Evolutionary conservation across 805 yeast species (phyloP).

Genomic region (Starmerella vaccinii): DNA sequence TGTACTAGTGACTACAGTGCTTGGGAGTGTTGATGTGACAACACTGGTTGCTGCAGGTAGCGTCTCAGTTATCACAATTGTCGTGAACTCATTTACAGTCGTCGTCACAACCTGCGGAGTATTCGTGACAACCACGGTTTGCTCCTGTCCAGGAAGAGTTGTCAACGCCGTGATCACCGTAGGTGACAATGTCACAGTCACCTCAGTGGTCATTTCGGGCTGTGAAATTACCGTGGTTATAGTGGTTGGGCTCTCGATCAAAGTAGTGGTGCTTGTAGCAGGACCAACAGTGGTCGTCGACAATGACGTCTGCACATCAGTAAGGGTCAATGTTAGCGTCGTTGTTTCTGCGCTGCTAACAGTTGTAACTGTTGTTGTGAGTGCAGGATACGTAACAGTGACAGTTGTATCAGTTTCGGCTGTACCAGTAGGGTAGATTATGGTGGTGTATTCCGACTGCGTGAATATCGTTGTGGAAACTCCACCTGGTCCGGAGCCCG

Average conservation of each 20-base stretch:
- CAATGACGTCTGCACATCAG: slow-evolving; percentile 8
- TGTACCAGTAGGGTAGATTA: slow-evolving; percentile 7
- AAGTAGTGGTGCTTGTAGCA: slow-evolving; percentile 4
- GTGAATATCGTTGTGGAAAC: slow-evolving; percentile 4
- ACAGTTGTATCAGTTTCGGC: slow-evolving; percentile 14
- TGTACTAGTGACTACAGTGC: neutral
- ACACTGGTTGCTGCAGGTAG: slow-evolving; percentile 9
- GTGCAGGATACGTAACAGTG: slow-evolving; percentile 8
- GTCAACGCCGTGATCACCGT: neutral
- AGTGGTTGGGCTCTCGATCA: slow-evolving; percentile 5
- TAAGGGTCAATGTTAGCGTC: slow-evolving; percentile 8
- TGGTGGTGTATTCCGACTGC: slow-evolving; percentile 16
- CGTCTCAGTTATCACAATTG: slow-evolving; percentile 3
- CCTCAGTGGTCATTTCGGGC: slow-evolving; percentile 9
- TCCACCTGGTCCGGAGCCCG: neutral
- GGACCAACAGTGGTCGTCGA: neutral
- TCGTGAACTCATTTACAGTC: slow-evolving; percentile 1
- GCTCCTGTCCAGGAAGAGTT: slow-evolving; percentile 9
- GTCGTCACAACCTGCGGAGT: slow-evolving; percentile 13
- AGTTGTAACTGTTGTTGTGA: slow-evolving; percentile 11
- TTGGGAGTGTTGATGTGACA: slow-evolving; percentile 11
- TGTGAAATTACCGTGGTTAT: slow-evolving; percentile 5
- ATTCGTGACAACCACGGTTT: slow-evolving; percentile 16
- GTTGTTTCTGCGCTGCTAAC: slow-evolving; percentile 6
- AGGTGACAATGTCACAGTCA: slow-evolving; percentile 7